Evolutionary conservation across 2,329 filamentous ascomycete genomes (phyloP), one percentile per base, ranked within the genome.

Genomic region (Purpureocillium takamizusanense): DNA sequence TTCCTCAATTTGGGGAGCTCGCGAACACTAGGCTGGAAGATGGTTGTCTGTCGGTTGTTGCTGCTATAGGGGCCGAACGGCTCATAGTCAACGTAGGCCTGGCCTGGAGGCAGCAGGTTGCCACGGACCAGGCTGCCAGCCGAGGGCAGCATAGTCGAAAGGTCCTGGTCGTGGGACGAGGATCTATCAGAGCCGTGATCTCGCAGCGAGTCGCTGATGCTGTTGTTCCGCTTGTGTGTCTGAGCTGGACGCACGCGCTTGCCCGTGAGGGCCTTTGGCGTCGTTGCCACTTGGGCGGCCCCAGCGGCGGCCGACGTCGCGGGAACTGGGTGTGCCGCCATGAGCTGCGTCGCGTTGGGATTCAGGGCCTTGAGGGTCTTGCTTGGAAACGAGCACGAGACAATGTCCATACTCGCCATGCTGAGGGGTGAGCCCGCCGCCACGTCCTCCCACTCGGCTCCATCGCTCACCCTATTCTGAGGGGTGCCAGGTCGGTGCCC

Each of bases 101-200:
- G 84, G 1, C 77, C 78, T 2, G 90, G 92, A 13, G 88, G 86
- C 44, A 94, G 76, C 6, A 95, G 56, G 42, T 88, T 86, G 12
- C 92, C 92, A 36, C 90, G 78, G 15, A 97, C 89, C 29, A 98
- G 74, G 46, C 84, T 90, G 9, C 89, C 87, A 4, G 83, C 80
- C 51, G 86, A 82, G 11, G 83, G 78, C 16, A 81, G 66, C 9
- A 79, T 70, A 45, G 81, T 70, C 12, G 79, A 60, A 13, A 81
- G 61, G 41, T 80, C 76, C 4, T 69, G 64, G 16, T 74, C 74
- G 45, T 72, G 74, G 45, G 68, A 67, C 2, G 69, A 55, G 4
- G 68, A 54, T 42, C 67, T 72, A 33, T 76, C 72, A 6, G 60
- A 59, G 16, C 58, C 76, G 61, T 65, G 81, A 60, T 92, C 85